Evolutionary conservation across 441 rosid genomes (phyloP), one percentile per base, ranked within the genome.

Genomic region (Pelargonium cotyledonis): DNA sequence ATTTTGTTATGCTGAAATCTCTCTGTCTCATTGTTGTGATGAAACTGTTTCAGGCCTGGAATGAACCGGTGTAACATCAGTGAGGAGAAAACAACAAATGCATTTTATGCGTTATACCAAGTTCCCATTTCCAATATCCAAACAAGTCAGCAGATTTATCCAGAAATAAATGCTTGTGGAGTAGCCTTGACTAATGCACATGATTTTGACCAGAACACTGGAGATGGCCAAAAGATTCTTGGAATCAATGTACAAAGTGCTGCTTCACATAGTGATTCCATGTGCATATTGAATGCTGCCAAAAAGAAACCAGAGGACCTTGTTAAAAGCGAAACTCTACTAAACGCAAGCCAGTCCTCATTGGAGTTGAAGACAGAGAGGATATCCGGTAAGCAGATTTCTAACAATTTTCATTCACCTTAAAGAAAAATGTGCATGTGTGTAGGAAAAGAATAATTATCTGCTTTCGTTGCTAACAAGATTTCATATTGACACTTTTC

Each of bases 51-150:
- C 65, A 92, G 98, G 82, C 97, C 90, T 80, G 75, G 82, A 79
- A 86, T 84, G 96, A 86, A 90, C 74, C 79, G 75, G 23, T 90
- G 98, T 76, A 81, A 77, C 65, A 35, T 91, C 77, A 84, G 86
- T 43, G 83, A 82, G 82, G 91, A 89, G 26, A 89, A 81, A 73
- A 93, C 96, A 49, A 88, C 76, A 57, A 76, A 79, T 55, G 86
- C 93, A 74, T 57, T 85, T 9, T 44, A 31, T 69, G 82, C 79
- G 29, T 60, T 68, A 57, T 68, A 49, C 78, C 90, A 77, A 65
- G 82, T 68, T 66, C 86, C 89, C 26, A 72, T 68, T 75, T 84
- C 80, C 49, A 82, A 74, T 53, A 76, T 74, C 80, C 90, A 81
- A 80, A 82, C 71, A 73, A 65, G 71, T 55, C 72, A 73, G 72